Evolutionary conservation across 2,329 filamentous ascomycete species (phyloP).

Genomic region (Trichoderma sp.): DNA sequence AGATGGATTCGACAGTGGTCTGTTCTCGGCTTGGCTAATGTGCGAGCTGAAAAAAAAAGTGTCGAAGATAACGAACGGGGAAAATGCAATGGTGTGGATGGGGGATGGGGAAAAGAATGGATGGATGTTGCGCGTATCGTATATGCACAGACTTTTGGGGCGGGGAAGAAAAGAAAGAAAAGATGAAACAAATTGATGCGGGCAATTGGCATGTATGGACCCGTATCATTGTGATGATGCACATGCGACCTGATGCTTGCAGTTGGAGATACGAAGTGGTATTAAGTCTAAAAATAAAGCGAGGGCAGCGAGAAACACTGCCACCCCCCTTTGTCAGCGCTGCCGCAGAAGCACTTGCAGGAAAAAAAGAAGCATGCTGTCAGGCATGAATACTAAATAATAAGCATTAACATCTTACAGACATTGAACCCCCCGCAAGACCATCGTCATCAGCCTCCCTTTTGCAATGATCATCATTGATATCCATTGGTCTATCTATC

Average conservation of each 20-base stretch:
- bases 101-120: not conserved
- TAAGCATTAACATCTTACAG: not conserved
- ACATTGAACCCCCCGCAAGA: not conserved
- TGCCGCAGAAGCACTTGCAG: not conserved
- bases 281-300: not conserved
- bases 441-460: not conserved
- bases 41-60: not conserved
- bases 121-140: not conserved
- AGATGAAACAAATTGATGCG: not conserved
- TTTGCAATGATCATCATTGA: not conserved
- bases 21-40: not conserved
- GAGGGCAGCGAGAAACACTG: not conserved
- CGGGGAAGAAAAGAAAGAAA: not conserved
- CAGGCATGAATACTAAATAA: not conserved
- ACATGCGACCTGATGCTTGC: not conserved
- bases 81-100: not conserved
- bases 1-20: not conserved
- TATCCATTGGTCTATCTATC: not conserved
- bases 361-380: not conserved
- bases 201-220: not conserved
- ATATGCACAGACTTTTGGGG: not conserved
- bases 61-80: not conserved
- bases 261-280: not conserved
- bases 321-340: constrained; percentile 10
- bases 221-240: not conserved